Base-by-base conservation (phyloP, 345 rosid species). In the Rhodamnia argentea region DNA sequence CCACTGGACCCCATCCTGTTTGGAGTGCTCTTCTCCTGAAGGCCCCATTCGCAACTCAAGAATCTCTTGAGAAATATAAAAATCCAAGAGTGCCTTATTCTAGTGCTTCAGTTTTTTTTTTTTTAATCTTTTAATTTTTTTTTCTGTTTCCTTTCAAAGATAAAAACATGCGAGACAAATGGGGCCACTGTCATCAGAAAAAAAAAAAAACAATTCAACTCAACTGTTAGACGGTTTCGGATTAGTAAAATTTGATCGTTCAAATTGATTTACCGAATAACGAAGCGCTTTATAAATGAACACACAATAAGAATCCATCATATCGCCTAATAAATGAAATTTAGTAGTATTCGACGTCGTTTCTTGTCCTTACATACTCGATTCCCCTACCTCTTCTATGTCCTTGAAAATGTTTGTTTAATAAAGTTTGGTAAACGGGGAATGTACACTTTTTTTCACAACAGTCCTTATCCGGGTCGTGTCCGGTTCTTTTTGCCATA, bases 261-360 rank as follows among this genome's bases (percentile, higher is more conserved):
- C 12, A 37, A 18, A 37, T 18, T 0, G 26, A 37, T 70, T 4
- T 16, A 70, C 3, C 10, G 7, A 10, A 37, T 20, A 5, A 20
- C 6, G 26, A 0, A 37, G 0, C 1, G 5, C 4, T 11, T 1
- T 37, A 37, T 10, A 4, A 37, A 1, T 18, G 24, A 22, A 37
- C 4, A 2, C 81, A 16, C 4, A 0, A 70, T 0, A 1, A 12
- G 6, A 32, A 37, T 10, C 24, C 4, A 37, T 70, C 26, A 37
- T 44, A 29, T 64, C 23, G 1, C 26, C 37, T 20, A 3, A 11
- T 37, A 9, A 18, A 18, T 8, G 7, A 0, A 8, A 70, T 70
- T 70, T 32, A 4, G 1, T 29, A 15, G 9, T 6, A 8, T 29
- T 16, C 9, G 4, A 37, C 40, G 0, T 32, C 2, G 11, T 37